Conservation (phyloP, 345 rosid genomes). For the Combretum micranthum region DNA sequence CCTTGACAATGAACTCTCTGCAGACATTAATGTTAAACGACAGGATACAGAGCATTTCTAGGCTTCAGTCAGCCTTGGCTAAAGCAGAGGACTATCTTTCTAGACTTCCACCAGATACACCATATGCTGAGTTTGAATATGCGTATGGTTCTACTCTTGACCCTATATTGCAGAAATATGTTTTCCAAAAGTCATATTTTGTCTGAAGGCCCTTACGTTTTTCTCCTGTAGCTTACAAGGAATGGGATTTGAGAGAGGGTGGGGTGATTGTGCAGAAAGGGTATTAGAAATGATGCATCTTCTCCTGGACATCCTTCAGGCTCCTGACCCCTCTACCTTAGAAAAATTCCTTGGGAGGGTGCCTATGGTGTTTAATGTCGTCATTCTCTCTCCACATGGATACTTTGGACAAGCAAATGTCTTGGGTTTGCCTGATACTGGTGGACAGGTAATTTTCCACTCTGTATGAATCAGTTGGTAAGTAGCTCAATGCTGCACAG, state of each 20-base stretch:
- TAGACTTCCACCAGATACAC: constrained; percentile 61
- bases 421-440: constrained; percentile 96
- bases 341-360: constrained; percentile 93
- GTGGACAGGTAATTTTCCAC: constrained; percentile 65
- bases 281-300: constrained; percentile 79
- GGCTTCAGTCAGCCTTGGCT: constrained; percentile 56
- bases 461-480: not conserved
- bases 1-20: constrained; percentile 11
- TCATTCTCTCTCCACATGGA: constrained; percentile 93
- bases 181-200: not conserved
- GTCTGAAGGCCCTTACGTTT: not conserved
- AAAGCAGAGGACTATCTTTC: constrained; percentile 91
- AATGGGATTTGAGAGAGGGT: constrained; percentile 97
- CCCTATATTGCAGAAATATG: not conserved
- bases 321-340: constrained; percentile 87
- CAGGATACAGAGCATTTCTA: constrained; percentile 49
- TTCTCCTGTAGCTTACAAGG: constrained; percentile 54
- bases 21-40: constrained; percentile 96
- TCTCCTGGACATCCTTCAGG: constrained; percentile 86
- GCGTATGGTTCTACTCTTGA: constrained; percentile 21
- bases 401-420: constrained; percentile 99
- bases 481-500: too few species aligned
- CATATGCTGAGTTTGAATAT: constrained; percentile 70
- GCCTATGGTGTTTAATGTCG: constrained; percentile 95
- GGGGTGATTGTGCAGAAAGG: constrained; percentile 89